These are phyloP conservation scores for Smittium culicis DNA, from an alignment of 371 early-diverging fungal species.

Conservation along the genomic window DNA sequence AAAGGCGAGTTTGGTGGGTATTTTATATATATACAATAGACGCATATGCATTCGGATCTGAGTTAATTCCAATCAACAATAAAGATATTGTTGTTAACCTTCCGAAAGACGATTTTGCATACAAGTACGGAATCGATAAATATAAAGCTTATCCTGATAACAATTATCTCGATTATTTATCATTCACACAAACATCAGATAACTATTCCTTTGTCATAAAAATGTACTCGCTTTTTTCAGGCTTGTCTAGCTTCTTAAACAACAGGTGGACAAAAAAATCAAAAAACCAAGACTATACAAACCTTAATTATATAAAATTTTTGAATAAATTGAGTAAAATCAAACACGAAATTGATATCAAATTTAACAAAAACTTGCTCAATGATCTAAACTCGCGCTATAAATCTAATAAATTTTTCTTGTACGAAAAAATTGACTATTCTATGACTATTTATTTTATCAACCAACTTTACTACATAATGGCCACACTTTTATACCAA, in stretches of 20 bases:
- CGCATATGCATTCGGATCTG: neutral
- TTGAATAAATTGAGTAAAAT: neutral
- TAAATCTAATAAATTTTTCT: neutral
- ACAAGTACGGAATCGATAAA: neutral
- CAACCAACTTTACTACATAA: neutral
- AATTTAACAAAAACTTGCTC: neutral
- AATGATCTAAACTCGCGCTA: neutral
- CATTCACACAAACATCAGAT: neutral
- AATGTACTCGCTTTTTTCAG: neutral
- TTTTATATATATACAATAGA: neutral
- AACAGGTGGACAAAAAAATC: neutral
- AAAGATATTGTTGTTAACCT: neutral
- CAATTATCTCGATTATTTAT: neutral
- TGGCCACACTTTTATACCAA: neutral
- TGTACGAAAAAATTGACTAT: neutral
- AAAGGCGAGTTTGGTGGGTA: neutral
- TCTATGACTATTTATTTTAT: neutral
- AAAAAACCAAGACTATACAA: neutral
- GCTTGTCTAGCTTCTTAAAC: neutral
- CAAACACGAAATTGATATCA: neutral
- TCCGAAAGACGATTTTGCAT: neutral
- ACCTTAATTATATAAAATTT: neutral
- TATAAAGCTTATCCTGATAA: neutral
- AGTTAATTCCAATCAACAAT: neutral
- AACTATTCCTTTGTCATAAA: neutral